Evolutionary conservation across 257 asterid genomes (phyloP).

Genomic region (Solanum appendiculatum): DNA sequence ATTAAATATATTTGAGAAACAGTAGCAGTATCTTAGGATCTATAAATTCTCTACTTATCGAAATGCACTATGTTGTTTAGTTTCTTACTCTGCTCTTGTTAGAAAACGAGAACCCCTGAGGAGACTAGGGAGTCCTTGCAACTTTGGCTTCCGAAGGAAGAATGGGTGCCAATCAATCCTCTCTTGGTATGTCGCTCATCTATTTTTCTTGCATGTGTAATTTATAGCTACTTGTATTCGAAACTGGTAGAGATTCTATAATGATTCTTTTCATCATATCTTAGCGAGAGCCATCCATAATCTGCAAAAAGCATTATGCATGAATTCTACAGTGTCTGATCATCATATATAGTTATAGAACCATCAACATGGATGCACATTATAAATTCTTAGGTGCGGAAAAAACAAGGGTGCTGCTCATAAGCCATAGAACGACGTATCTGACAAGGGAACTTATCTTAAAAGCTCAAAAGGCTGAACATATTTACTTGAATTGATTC

Average conservation of each 20-base stretch:
- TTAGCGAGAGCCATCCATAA: background rate
- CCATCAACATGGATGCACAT: background rate
- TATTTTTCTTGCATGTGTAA: background rate
- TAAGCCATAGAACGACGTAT: background rate
- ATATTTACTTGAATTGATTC: background rate
- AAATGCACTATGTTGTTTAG: background rate
- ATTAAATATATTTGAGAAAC: background rate
- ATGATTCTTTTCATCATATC: background rate
- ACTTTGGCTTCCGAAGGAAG: constrained; percentile 97
- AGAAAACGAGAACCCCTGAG: constrained; percentile 83
- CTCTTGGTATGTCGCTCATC: constrained; percentile 53
- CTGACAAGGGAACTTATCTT: background rate
- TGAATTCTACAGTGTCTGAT: background rate
- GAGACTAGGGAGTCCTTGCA: constrained; percentile 84
- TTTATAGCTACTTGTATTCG: background rate
- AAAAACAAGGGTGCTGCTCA: background rate
- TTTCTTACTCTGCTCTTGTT: background rate
- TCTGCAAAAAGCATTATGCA: background rate
- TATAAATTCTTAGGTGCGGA: background rate
- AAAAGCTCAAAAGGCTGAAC: background rate
- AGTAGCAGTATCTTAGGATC: background rate
- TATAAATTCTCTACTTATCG: background rate
- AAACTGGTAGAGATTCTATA: background rate
- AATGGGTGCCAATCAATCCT: constrained; percentile 94
- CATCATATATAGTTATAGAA: background rate